Conservation (phyloP, 495 filamentous ascomycete genomes). For the Geopyxis carbonaria region DNA sequence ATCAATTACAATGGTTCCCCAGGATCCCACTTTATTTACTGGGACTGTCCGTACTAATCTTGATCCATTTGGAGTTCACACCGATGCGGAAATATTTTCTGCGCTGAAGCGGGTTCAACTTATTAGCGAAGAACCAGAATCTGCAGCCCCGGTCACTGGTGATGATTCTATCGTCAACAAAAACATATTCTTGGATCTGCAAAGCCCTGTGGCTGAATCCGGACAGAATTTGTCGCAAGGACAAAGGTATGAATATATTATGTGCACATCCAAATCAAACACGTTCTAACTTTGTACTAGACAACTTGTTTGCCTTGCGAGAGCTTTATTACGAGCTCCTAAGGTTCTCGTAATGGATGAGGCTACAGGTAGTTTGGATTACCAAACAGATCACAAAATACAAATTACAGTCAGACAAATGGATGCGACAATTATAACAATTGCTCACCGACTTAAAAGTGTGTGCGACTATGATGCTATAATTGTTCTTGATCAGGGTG, state of each 20-base stretch:
- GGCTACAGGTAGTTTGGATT: constrained; percentile 95
- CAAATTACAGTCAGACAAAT: constrained; percentile 87
- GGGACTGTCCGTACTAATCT: constrained; percentile 91
- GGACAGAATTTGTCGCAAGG: constrained; percentile 95
- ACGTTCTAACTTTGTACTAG: constrained; percentile 10
- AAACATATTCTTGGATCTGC: constrained; percentile 83
- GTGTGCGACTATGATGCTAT: constrained; percentile 98
- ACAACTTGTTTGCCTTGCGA: constrained; percentile 87
- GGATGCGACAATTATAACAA: constrained; percentile 86
- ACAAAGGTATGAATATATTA: constrained; percentile 32
- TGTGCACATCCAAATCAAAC: neutral
- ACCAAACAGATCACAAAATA: constrained; percentile 87
- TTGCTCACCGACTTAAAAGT: constrained; percentile 92
- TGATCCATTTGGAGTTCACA: constrained; percentile 83
- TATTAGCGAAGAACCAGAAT: constrained; percentile 41
- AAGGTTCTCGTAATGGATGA: constrained; percentile 97
- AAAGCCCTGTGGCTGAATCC: constrained; percentile 71
- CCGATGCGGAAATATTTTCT: constrained; percentile 77
- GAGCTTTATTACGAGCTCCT: constrained; percentile 79
- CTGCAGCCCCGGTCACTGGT: constrained; percentile 25
- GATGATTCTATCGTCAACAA: constrained; percentile 46
- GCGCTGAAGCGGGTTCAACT: constrained; percentile 83
- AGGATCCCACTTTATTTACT: constrained; percentile 93
- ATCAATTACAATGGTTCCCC: constrained; percentile 91
- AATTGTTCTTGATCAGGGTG: constrained; percentile 81